Base-by-base conservation (phyloP, 148 eudicot genomes). In the Beta vulgaris region DNA sequence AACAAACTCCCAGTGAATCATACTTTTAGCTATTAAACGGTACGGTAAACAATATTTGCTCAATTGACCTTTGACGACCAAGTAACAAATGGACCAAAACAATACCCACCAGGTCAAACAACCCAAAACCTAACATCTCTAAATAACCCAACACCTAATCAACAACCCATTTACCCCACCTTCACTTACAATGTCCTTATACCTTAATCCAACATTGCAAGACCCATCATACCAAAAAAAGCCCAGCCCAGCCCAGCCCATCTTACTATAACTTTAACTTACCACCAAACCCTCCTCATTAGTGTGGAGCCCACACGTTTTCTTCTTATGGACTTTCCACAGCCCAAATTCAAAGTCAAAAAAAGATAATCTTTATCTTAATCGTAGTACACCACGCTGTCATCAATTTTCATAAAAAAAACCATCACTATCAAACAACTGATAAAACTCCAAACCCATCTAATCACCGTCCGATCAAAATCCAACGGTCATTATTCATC, bases 271-370 rank as follows among this genome's bases (percentile, higher is more conserved):
- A n/a, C 8, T 21, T 16, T n/a, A n/a, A n/a, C n/a, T n/a, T 48
- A 14, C 54, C 62, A 28, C 37, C 59, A 46, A 69, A 49, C 26
- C 35, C 42, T 8, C 11, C 39, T 15, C 16, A 51, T 4, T 18
- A 34, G n/a, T 0, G 10, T 55, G 63, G 61, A 21, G 34, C 77
- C 69, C 69, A 48, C 70, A 49, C 35, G 58, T 8, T 57, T 36
- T 57, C 75, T 68, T 18, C 51, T n/a, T n/a, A n/a, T n/a, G n/a
- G n/a, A n/a, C n/a, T 49, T 61, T 55, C 35, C 11, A 39, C 26
- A 73, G 67, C 76, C 76, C 76, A 39, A 73, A 58, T 3, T 37
- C 36, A 34, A 77, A 18, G 59, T 70, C 68, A 66, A 77, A 72
- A 48, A 39, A 29, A 42, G 31, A 68, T 36, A 35, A 34, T 6